Evolutionary conservation across 2,329 filamentous ascomycete genomes (phyloP).

Genomic region (Fusarium sp.): DNA sequence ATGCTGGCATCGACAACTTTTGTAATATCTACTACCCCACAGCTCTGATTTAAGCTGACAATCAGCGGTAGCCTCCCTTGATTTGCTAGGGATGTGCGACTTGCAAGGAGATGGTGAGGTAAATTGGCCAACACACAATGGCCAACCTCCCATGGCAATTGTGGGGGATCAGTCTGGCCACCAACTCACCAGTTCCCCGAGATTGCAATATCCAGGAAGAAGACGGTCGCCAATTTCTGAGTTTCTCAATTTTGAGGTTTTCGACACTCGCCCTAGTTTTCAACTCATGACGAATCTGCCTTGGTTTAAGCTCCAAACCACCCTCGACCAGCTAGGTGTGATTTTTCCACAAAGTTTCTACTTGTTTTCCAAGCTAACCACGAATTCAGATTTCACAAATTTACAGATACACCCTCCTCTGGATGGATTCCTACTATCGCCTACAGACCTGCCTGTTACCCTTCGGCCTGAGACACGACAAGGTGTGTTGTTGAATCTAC

Average conservation of each 20-base stretch:
- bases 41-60: slow-evolving; percentile 1
- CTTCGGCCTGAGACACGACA: neutral
- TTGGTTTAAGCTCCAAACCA: neutral
- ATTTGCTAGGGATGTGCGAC: neutral
- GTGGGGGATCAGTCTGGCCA: neutral
- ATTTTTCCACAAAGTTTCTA: neutral
- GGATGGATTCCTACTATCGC: neutral
- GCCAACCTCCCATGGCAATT: neutral
- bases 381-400: neutral
- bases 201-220: neutral
- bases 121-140: neutral
- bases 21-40: slow-evolving; percentile 1
- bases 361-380: neutral
- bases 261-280: neutral
- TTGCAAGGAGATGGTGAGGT: neutral
- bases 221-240: neutral
- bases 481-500: neutral
- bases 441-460: neutral
- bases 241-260: neutral
- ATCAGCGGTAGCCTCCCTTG: neutral
- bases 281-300: neutral
- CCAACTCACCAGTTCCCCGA: neutral
- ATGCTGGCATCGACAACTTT: neutral
- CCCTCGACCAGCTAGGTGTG: neutral
- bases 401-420: neutral